Base-by-base conservation (phyloP, 2,329 filamentous ascomycete species). In the Arachnopeziza araneosa region DNA sequence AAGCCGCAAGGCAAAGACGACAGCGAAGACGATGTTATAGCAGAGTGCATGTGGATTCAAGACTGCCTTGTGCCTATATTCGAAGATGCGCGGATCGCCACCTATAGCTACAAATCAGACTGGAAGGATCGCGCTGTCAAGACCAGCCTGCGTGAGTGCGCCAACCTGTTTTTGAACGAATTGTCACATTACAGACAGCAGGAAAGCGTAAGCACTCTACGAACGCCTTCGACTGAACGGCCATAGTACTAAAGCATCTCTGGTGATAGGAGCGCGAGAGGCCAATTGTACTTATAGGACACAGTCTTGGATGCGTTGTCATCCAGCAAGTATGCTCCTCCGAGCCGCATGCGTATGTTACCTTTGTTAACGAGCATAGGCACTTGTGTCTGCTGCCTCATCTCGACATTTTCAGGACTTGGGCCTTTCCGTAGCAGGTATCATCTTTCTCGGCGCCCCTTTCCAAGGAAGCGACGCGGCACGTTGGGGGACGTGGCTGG, bases 81-180 rank as follows among this genome's bases (percentile, higher is more conserved):
- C 32, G 50, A 53, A 49, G 52, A 64, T 55, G 62, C 58, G 21
- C 57, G 63, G 26, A 59, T 64, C 23, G 62, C 62, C 8, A 64
- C 62, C 1, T 64, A 64, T 58, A 64, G 62, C 49, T 66, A 66
- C 53, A 57, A 66, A 54, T 66, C 62, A 14, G 63, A 63, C 32
- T 64, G 57, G 60, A 58, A 44, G 51, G 58, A 63, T 57, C 55
- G 49, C 9, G 24, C 5, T 14, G 54, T 66, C 14, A 63, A 63
- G 54, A 63, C 58, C 1, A 64, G 36, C 49, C 57, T 66, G 19
- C 60, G 62, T 5, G 17, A 66, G 51, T 61, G 55, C 26, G 62
- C 62, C 12, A 12, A 44, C 5, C 36, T 8, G 36, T 44, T 44
- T 4, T 44, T 44, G 36, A 44, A 44, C 17, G 17, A 8, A 5